Conservation (phyloP, 805 yeast species). For the Yamadazyma sp. region DNA sequence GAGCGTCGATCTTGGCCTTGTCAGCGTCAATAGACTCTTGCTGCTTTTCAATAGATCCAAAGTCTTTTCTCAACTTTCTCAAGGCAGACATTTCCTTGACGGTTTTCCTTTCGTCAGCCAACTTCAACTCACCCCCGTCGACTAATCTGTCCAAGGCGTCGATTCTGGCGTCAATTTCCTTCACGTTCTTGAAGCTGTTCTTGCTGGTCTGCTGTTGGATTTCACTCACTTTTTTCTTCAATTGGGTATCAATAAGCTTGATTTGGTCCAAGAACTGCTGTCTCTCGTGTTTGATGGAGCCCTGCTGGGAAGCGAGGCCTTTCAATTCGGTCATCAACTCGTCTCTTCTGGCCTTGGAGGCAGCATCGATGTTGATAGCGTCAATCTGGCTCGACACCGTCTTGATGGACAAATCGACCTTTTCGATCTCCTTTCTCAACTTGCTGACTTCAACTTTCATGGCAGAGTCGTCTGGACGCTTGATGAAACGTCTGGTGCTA, state of each 20-base stretch:
- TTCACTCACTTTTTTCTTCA: slow-evolving; percentile 76
- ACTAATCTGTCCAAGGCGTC: slow-evolving; percentile 67
- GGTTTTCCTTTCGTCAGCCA: slow-evolving; percentile 86
- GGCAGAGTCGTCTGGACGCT: slow-evolving; percentile 70
- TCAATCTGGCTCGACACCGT: slow-evolving; percentile 57
- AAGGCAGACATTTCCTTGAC: slow-evolving; percentile 83
- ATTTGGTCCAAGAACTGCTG: slow-evolving; percentile 66
- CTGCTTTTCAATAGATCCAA: slow-evolving; percentile 66
- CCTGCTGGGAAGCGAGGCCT: slow-evolving; percentile 46
- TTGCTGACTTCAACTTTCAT: slow-evolving; percentile 58
- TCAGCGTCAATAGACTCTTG: slow-evolving; percentile 81
- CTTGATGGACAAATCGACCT: slow-evolving; percentile 54
- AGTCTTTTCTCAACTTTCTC: slow-evolving; percentile 78
- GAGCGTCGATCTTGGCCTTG: slow-evolving; percentile 68
- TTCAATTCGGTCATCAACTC: slow-evolving; percentile 37
- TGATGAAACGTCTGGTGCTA: slow-evolving; percentile 53
- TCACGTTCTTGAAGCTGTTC: slow-evolving; percentile 62
- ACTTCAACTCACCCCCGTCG: slow-evolving; percentile 73
- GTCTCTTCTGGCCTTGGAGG: slow-evolving; percentile 30
- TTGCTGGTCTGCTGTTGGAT: slow-evolving; percentile 71
- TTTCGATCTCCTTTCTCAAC: slow-evolving; percentile 60
- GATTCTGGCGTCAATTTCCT: slow-evolving; percentile 69
- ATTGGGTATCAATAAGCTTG: slow-evolving; percentile 61
- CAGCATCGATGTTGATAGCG: slow-evolving; percentile 32
- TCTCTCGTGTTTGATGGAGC: slow-evolving; percentile 47